Conservation (phyloP, 2,329 filamentous ascomycete species). For the Ophiostoma himal-ulmi region DNA sequence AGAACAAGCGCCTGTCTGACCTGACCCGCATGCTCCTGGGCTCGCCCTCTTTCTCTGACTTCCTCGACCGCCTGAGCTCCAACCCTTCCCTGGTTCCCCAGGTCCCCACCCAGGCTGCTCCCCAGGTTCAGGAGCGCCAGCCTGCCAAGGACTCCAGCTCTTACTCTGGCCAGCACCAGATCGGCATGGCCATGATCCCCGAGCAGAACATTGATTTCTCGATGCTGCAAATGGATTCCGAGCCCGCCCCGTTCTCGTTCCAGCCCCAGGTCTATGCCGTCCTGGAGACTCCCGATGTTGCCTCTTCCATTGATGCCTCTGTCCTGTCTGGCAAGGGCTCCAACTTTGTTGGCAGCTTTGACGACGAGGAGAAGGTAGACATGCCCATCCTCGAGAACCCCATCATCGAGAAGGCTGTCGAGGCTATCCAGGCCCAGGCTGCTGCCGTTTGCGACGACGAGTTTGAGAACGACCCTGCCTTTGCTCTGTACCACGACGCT, state of each 20-base stretch:
- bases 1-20: slow-evolving; percentile 75
- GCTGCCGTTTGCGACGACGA: slow-evolving; percentile 46
- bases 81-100: slow-evolving; percentile 43
- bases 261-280: slow-evolving; percentile 66
- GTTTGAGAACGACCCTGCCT: slow-evolving; percentile 58
- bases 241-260: slow-evolving; percentile 49
- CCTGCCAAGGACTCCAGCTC: slow-evolving; percentile 62
- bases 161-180: slow-evolving; percentile 56
- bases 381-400: slow-evolving; percentile 48
- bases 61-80: slow-evolving; percentile 63
- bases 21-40: slow-evolving; percentile 75
- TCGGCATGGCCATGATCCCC: slow-evolving; percentile 77
- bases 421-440: slow-evolving; percentile 30
- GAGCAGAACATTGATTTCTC: slow-evolving; percentile 72
- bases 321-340: slow-evolving; percentile 66
- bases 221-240: slow-evolving; percentile 56
- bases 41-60: slow-evolving; percentile 76
- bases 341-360: slow-evolving; percentile 45
- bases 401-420: slow-evolving; percentile 34
- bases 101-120: slow-evolving; percentile 27
- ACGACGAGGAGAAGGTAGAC: slow-evolving; percentile 52
- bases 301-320: slow-evolving; percentile 48
- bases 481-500: slow-evolving; percentile 53
- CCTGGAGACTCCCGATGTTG: slow-evolving; percentile 35
- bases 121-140: slow-evolving; percentile 36